Evolutionary conservation across 2,329 filamentous ascomycete species (phyloP).

Genomic region (Paecilomyces fulvus): DNA sequence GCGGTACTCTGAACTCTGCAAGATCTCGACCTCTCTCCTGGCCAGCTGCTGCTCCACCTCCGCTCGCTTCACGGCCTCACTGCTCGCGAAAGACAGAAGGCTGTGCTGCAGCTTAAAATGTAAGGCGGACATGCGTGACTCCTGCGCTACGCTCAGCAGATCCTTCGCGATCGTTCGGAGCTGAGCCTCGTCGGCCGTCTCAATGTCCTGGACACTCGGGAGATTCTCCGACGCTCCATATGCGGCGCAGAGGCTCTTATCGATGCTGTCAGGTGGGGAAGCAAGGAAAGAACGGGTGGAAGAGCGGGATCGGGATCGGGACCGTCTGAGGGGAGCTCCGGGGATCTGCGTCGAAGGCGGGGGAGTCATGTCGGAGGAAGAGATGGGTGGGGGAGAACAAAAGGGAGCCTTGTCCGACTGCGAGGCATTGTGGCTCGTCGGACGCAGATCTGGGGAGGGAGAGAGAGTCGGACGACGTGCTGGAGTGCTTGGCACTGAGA

Average conservation of each 20-base stretch:
- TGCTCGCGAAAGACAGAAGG: slow-evolving; percentile 72
- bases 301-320: slow-evolving; percentile 28
- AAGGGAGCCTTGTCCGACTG: slow-evolving; percentile 23
- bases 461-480: slow-evolving; percentile 23
- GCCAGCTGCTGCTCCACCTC: slow-evolving; percentile 88
- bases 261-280: slow-evolving; percentile 42
- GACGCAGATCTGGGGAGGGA: slow-evolving; percentile 27
- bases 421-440: slow-evolving; percentile 22
- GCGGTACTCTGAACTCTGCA: slow-evolving; percentile 65
- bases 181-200: slow-evolving; percentile 42
- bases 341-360: slow-evolving; percentile 54
- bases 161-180: slow-evolving; percentile 48
- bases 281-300: slow-evolving; percentile 35
- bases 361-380: slow-evolving; percentile 50
- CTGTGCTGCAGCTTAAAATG: slow-evolving; percentile 89
- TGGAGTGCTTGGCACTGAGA: slow-evolving; percentile 28
- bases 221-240: slow-evolving; percentile 37
- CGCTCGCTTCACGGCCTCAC: slow-evolving; percentile 76
- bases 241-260: slow-evolving; percentile 33
- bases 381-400: slow-evolving; percentile 37
- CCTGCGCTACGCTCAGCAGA: slow-evolving; percentile 47
- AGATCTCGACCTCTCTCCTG: slow-evolving; percentile 75
- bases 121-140: slow-evolving; percentile 72
- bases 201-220: slow-evolving; percentile 44
- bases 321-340: slow-evolving; percentile 32